A percentile compares a stretch with the other conserved stretches of the same genome.
These are phyloP conservation scores for Musa troglodytarum DNA, from an alignment of 176 grass and related monocot genomes.

Conservation along the genomic window DNA sequence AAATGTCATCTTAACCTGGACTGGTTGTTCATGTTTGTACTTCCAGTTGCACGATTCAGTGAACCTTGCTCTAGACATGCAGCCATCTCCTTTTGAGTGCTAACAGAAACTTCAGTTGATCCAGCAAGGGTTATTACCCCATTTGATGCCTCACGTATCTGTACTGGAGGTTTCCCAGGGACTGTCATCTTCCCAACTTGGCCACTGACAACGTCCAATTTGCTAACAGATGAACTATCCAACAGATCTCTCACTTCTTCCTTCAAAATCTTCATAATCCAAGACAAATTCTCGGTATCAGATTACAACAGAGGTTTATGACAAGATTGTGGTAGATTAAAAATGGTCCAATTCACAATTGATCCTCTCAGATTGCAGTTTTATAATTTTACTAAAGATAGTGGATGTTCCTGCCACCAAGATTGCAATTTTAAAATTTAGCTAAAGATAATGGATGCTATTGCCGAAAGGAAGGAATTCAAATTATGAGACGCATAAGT, in stretches of 20 bases:
- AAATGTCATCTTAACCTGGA: conserved; percentile 51
- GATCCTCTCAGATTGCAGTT: background rate
- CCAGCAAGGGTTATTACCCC: conserved; percentile 92
- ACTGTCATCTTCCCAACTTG: conserved; percentile 45
- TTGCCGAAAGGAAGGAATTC: background rate
- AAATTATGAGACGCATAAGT: background rate
- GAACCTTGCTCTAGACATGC: conserved; percentile 86
- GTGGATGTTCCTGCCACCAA: background rate
- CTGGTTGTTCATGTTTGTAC: conserved; percentile 57
- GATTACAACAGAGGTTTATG: background rate
- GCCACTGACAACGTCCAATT: conserved; percentile 59
- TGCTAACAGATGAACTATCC: conserved; percentile 43
- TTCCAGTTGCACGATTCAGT: conserved; percentile 54
- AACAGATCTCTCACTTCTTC: conserved; percentile 97
- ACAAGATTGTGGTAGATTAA: background rate
- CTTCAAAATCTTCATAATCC: conserved; percentile 69
- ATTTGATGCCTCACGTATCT: conserved; percentile 93
- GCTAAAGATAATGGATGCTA: background rate
- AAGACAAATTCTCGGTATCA: background rate
- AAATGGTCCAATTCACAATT: background rate
- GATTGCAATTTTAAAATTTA: background rate
- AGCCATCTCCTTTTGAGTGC: conserved; percentile 80
- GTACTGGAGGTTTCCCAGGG: conserved; percentile 74
- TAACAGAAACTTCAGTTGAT: conserved; percentile 79
- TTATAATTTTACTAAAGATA: background rate